Percentiles rank a stretch among this genome's conserved stretches.
These are phyloP conservation scores for Monosporascus sp. DNA, from an alignment of 2,329 filamentous ascomycete genomes.

Conservation along the genomic window DNA sequence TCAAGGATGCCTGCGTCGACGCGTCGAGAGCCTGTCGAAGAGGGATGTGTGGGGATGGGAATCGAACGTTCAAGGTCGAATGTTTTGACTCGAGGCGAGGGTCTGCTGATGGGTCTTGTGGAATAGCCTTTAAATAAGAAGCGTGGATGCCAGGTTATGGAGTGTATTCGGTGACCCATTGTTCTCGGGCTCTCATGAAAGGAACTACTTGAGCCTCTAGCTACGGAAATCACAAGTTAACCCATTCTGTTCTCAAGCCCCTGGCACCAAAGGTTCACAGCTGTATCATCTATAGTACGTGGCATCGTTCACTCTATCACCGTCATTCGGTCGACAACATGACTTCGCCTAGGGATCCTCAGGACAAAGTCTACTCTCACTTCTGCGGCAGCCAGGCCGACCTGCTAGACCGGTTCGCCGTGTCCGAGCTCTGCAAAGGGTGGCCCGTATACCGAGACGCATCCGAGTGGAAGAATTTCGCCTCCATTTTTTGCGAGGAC, in stretches of 20 bases:
- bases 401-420: conserved; percentile 38
- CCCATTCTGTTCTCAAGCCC: background rate
- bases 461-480: conserved; percentile 49
- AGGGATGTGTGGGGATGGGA: background rate
- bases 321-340: conserved; percentile 7
- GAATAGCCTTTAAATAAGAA: too few species aligned
- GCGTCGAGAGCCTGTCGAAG: background rate
- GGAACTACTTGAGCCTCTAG: too few species aligned
- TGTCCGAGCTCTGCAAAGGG: conserved; percentile 48
- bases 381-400: conserved; percentile 37
- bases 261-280: too few species aligned
- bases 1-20: conserved; percentile 7
- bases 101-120: background rate
- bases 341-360: conserved; percentile 25
- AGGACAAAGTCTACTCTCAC: conserved; percentile 33
- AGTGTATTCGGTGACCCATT: too few species aligned
- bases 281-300: too few species aligned
- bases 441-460: conserved; percentile 50
- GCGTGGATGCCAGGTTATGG: too few species aligned
- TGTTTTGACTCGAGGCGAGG: background rate
- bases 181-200: too few species aligned
- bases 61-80: background rate
- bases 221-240: too few species aligned
- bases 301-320: background rate
- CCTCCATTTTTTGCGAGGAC: conserved; percentile 40